A percentile compares a stretch with the other conserved stretches of the same genome.
These are phyloP conservation scores for Fraxinus latifolia DNA, from an alignment of 305 asterid genomes.

Conservation along the genomic window DNA sequence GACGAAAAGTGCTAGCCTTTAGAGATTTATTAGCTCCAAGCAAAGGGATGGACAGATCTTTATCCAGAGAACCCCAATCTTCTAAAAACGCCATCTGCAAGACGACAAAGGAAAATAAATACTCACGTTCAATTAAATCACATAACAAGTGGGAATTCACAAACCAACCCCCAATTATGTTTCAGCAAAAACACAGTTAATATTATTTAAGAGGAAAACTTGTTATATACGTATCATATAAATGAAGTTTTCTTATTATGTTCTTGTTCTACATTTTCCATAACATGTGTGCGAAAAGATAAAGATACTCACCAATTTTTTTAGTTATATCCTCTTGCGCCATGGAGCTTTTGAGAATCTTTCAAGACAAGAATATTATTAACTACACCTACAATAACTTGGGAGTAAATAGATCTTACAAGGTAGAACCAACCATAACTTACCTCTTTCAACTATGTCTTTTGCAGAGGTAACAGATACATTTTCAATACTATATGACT, in stretches of 20 bases:
- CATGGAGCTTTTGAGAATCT: neutral
- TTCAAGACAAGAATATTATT: neutral
- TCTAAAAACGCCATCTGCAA: constrained; percentile 57
- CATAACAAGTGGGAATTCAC: neutral
- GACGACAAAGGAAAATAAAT: neutral
- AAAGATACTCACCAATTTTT: neutral
- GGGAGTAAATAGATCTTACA: neutral
- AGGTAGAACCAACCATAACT: neutral
- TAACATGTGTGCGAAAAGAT: neutral
- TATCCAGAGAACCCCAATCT: constrained; percentile 70
- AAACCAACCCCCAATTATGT: neutral
- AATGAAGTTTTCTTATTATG: neutral
- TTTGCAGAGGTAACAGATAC: neutral
- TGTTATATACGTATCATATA: neutral
- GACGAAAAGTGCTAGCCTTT: constrained; percentile 88
- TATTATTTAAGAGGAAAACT: neutral
- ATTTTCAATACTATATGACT: neutral
- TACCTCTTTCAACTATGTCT: neutral
- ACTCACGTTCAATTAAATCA: neutral
- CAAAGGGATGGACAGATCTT: constrained; percentile 62
- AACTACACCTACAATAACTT: neutral
- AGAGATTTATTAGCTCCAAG: constrained; percentile 84
- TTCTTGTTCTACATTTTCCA: neutral
- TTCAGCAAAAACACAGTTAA: neutral
- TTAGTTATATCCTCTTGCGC: neutral